Evolutionary conservation across 331 rosid species (phyloP), one percentile per base, ranked within the genome.

Genomic region (Dryas integrifolia): DNA sequence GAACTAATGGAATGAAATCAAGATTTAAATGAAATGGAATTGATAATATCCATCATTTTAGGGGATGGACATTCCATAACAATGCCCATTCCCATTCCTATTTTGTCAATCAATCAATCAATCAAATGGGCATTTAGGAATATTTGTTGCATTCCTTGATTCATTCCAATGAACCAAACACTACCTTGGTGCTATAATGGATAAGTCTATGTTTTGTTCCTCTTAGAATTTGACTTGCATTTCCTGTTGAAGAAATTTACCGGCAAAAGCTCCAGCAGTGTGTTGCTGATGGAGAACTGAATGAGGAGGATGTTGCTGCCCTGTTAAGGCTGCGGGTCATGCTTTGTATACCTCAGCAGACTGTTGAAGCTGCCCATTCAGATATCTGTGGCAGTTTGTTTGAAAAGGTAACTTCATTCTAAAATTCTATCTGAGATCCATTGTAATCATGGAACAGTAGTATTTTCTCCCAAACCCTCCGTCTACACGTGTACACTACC

Each of bases 321-420:
- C 84, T 95, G 87, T 80, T 92, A 86, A 92, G 83, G 93, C 75
- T 88, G 67, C 91, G 99, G 24, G 93, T 95, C 76, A 77, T 92
- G 96, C 93, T 95, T 26, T 95, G 99, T 75, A 65, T 95, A 76
- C 96, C 99, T 73, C 97, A 92, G 71, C 88, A 84, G 76, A 85
- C 78, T 41, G 93, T 95, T 72, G 97, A 95, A 81, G 93, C 96
- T 26, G 97, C 96, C 48, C 99, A 95, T 74, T 76, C 90, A 58
- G 99, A 89, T 79, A 95, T 95, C 67, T 95, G 99, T 87, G 99
- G 99, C 77, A 83, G 88, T 84, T 79, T 95, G 86, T 95, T 95
- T 89, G 96, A 89, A 75, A 92, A 89, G 96, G 99, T 92, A 72
- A 75, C 48, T 43, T 35, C 51, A 45, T 75, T 74, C 46, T 16